Base-by-base conservation (phyloP, 179 eudicot species). In the Monotropa hypopitys region DNA sequence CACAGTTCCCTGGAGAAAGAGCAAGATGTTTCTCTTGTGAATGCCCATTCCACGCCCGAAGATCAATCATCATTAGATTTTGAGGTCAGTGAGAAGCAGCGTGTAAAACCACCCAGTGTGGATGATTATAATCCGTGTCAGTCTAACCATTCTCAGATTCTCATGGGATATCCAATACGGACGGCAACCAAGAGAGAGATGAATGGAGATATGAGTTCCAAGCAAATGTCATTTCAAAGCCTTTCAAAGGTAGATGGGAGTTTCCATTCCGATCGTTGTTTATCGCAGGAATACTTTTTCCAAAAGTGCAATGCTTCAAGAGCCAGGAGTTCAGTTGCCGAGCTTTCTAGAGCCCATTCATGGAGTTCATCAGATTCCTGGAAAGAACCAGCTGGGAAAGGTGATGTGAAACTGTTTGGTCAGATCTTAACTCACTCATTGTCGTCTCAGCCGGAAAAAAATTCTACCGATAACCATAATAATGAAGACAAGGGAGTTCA, bases 401-500 rank as follows among this genome's bases (percentile, higher is more conserved):
- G 97, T 77, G 92, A 90, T 80, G 89, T 91, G 77, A 90, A 90
- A 75, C 84, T 92, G 30, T 92, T 92, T 73, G 97, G 98, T 80
- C 87, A 89, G 79, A 87, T 90, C 67, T 78, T 88, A 30, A 80
- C 72, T 42, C 76, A 72, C 56, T 42, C 78, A 40, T 57, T 82
- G 32, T 42, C 67, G 30, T 5, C 80, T 62, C 26, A 23, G 80
- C 65, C 42, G 33, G 81, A 81, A 57, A 46, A 78, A 3, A 70
- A 15, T 63, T 49, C 80, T 15, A 71, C 57, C 4, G 28, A 18
- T 18, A 62, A 11, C 68, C 75, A 70, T 20, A 49, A 72, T 21
- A 77, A 57, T 23, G 83, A 78, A 65, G 77, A 80, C 3, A 70
- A 77, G 18, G 78, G 50, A 42, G 54, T 61, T 61, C 38, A 28